These are phyloP conservation scores for Cystofilobasidium bisporidii DNA, from an alignment of 768 basidiomycete species.

Conservation along the genomic window DNA sequence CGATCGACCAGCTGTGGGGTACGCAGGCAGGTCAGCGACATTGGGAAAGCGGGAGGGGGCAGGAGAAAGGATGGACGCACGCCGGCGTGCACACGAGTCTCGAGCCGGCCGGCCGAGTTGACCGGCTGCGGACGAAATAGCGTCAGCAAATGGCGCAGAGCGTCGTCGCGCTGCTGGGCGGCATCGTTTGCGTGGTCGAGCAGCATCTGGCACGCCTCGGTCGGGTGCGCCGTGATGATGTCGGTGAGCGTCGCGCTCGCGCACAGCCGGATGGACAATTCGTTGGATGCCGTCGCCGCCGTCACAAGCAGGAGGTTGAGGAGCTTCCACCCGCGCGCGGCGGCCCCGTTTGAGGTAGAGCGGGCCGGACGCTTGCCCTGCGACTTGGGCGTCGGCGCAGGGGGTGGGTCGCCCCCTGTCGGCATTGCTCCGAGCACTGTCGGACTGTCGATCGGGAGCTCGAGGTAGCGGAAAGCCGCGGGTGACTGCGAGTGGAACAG, in stretches of 20 bases:
- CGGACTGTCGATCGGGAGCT: neutral
- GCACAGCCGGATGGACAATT: slow-evolving; percentile 1
- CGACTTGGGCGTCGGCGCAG: neutral
- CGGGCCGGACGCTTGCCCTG: neutral
- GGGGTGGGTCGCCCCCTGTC: neutral
- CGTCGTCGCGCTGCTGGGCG: neutral
- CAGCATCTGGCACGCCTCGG: neutral
- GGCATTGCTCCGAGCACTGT: neutral
- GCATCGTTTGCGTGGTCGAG: neutral
- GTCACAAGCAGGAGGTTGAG: neutral
- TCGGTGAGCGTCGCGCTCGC: slow-evolving; percentile 1
- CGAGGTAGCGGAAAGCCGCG: neutral
- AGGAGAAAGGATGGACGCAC: neutral
- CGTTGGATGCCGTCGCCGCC: neutral
- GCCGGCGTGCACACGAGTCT: neutral
- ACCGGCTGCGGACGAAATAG: neutral
- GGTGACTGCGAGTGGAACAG: neutral
- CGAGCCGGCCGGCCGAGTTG: neutral
- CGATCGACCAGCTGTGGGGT: slow-evolving; percentile 1
- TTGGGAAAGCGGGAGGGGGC: neutral
- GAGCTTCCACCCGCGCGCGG: neutral
- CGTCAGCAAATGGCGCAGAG: neutral
- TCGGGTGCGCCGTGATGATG: slow-evolving; percentile 5
- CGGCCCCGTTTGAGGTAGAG: neutral
- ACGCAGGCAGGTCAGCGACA: no score